These are phyloP conservation scores for Lasiosphaeria miniovina DNA, from an alignment of 495 filamentous ascomycete species.

Conservation along the genomic window DNA sequence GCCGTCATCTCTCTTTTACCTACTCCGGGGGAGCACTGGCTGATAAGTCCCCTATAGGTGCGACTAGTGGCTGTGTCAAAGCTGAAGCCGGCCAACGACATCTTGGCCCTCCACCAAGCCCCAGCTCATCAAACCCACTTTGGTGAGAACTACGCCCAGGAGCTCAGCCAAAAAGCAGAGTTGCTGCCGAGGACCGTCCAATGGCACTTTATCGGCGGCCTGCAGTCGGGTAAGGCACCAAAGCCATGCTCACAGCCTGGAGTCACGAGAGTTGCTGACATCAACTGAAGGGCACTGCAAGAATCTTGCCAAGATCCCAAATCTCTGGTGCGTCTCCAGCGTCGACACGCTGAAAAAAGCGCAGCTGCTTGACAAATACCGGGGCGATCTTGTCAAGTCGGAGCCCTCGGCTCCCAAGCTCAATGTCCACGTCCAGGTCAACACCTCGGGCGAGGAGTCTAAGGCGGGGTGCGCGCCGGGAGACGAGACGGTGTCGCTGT, in stretches of 20 bases:
- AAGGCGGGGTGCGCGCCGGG: conserved; percentile 79
- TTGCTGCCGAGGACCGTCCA: conserved; percentile 71
- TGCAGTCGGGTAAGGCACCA: conserved; percentile 59
- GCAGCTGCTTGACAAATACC: conserved; percentile 70
- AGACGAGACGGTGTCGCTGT: conserved; percentile 55
- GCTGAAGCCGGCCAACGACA: conserved; percentile 84
- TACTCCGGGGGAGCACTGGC: neutral
- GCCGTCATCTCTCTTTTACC: neutral
- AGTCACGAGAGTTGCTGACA: neutral
- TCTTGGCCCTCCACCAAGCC: conserved; percentile 72
- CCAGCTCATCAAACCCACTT: conserved; percentile 70
- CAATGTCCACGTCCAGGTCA: conserved; percentile 85
- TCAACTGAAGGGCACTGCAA: conserved; percentile 74
- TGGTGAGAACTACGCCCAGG: conserved; percentile 96
- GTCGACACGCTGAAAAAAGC: conserved; percentile 88
- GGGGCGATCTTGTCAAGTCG: conserved; percentile 51
- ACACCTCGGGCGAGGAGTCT: conserved; percentile 83
- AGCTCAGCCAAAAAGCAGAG: conserved; percentile 80
- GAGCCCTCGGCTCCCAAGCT: conserved; percentile 45
- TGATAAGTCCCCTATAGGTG: conserved; percentile 46
- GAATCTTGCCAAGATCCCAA: conserved; percentile 76
- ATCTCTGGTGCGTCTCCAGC: conserved; percentile 90
- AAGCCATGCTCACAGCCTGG: no score
- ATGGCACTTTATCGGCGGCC: conserved; percentile 95
- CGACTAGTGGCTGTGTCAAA: conserved; percentile 93